phyloP scores from a whole-genome alignment of 2,329 filamentous ascomycete genomes.

The Coleophoma eucalyptorum region DNA sequence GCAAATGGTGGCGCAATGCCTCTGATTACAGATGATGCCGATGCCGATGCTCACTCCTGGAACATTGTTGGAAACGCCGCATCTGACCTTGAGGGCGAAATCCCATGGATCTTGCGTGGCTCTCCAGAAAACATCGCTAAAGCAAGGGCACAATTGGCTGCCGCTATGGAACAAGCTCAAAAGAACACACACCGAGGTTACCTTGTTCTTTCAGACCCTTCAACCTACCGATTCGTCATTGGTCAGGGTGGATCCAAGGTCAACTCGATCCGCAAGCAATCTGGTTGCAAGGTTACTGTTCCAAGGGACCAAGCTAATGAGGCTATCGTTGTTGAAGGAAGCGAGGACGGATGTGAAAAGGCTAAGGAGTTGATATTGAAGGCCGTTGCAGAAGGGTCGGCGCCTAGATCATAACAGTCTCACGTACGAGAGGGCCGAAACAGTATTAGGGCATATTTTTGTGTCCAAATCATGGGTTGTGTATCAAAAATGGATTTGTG shows the following conservation, averaged over 20 bases:
- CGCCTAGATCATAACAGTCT: neutral
- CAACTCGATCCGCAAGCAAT: constrained; percentile 88
- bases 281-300: constrained; percentile 90
- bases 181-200: constrained; percentile 76
- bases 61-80: constrained; percentile 65
- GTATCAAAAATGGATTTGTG: too few species aligned
- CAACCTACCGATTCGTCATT: constrained; percentile 85
- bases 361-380: constrained; percentile 87
- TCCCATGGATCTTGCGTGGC: constrained; percentile 88
- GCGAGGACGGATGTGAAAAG: constrained; percentile 74
- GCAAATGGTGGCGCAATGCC: constrained; percentile 65
- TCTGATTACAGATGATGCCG: constrained; percentile 84
- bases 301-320: constrained; percentile 76
- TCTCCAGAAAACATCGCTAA: constrained; percentile 74
- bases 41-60: constrained; percentile 75
- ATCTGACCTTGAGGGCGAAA: constrained; percentile 56
- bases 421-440: too few species aligned
- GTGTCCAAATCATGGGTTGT: too few species aligned
- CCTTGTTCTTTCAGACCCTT: constrained; percentile 83
- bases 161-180: constrained; percentile 67
- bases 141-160: constrained; percentile 70
- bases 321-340: constrained; percentile 86
- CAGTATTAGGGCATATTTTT: too few species aligned
- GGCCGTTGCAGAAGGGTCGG: constrained; percentile 64
- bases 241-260: constrained; percentile 87